phyloP scores from a whole-genome alignment of 176 grass and related monocot genomes.

The Lolium rigidum region DNA sequence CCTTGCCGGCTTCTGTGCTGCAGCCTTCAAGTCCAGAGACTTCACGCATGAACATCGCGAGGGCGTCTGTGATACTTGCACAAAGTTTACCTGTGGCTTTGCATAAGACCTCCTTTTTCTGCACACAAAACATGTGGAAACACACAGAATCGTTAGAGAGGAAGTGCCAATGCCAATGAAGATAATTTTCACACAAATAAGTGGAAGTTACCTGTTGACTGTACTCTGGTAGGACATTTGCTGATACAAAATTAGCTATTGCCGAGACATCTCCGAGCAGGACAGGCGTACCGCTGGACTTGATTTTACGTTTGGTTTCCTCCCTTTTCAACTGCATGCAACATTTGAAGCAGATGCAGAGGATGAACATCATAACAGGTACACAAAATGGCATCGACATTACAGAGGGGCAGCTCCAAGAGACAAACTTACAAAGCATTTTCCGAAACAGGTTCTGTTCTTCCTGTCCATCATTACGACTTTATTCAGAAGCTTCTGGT shows the following conservation, averaged over 20 bases:
- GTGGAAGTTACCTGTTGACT: neutral
- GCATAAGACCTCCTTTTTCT: conserved; percentile 35
- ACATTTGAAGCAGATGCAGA: conserved; percentile 16
- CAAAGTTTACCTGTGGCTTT: conserved; percentile 34
- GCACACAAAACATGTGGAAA: neutral
- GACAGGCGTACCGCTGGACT: neutral
- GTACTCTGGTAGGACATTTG: conserved; percentile 15
- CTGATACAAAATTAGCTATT: conserved; percentile 41
- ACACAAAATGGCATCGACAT: neutral
- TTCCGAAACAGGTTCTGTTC: neutral
- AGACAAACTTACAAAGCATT: conserved; percentile 27
- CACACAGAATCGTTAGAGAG: neutral
- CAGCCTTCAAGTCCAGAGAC: conserved; percentile 36
- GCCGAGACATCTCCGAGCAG: neutral
- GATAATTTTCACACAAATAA: neutral
- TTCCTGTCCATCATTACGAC: conserved; percentile 16
- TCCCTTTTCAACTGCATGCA: conserved; percentile 20
- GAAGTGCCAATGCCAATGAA: neutral
- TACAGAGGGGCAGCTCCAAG: neutral
- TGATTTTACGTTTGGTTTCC: neutral
- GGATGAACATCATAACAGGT: conserved; percentile 9
- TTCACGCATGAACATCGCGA: conserved; percentile 40
- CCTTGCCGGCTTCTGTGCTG: neutral
- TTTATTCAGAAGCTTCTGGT: conserved; percentile 11
- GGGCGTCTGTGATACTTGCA: conserved; percentile 38